Evolutionary conservation across 768 basidiomycete genomes (phyloP), one percentile per base, ranked within the genome.

Genomic region (Suillus occidentalis): DNA sequence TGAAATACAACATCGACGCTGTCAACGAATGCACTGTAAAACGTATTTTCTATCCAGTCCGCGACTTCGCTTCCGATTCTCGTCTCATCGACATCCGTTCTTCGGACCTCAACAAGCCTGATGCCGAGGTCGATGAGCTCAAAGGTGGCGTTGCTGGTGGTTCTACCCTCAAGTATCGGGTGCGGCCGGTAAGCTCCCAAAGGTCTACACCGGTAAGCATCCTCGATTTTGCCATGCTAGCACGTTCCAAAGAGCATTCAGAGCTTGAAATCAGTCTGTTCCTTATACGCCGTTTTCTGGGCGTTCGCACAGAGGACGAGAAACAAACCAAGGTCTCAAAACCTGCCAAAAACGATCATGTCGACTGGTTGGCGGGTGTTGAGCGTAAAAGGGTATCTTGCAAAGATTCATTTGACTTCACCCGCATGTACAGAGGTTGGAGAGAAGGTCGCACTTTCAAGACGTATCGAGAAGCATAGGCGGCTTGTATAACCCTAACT

Each of bases 91-190:
- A 99, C 76, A 99, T 99, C 78, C 94, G 97, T 69, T 97, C 95
- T 22, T 99, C 99, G 80, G 97, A 99, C 76, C 97, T 99, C 76
- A 99, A 99, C 85, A 98, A 97, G 78, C 97, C 97, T 13, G 97
- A 97, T 74, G 89, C 96, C 4, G 95, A 95, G 73, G 95, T 99
- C 4, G 91, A 97, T 70, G 97, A 99, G 50, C 85, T 99, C 66
- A 97, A 98, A 80, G 97, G 97, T 65, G 97, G 97, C 73, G 97
- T 99, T 45, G 97, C 97, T 20, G 97, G 97, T 77, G 97, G 97
- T 22, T 95, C 92, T 13, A 97, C 99, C 73, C 84, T 99, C 67
- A 92, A 77, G 97, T 99, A 20, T 81, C 99, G 74, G 95, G 95
- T 66, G 91, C 92, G 1, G 94, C 97, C 49, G 97, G 97, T 22